Base-by-base conservation (phyloP, 2,329 filamentous ascomycete species). In the Colletotrichum camelliae region DNA sequence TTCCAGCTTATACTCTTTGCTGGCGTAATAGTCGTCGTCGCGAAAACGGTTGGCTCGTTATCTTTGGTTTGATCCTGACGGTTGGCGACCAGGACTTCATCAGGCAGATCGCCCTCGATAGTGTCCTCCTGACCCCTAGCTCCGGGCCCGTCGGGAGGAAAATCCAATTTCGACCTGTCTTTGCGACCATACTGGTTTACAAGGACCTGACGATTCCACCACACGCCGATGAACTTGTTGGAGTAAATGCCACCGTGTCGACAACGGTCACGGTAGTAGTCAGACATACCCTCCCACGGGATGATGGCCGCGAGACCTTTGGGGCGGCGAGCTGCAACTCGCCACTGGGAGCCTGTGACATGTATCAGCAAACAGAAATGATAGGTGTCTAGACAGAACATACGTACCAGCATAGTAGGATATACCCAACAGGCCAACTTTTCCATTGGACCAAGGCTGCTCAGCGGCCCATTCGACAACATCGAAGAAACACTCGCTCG, bases 201-300 rank as follows among this genome's bases (percentile, higher is more conserved):
- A 9, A 93, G 84, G 8, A 94, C 91, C 80, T 94, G 92, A 0
- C 91, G 87, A 79, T 93, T 88, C 92, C 92, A 94, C 92, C 92
- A 94, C 79, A 93, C 91, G 15, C 84, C 80, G 78, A 93, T 93
- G 78, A 92, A 92, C 0, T 80, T 81, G 77, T 92, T 89, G 0
- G 90, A 90, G 3, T 92, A 80, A 61, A 93, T 93, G 0, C 91
- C 91, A 1, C 91, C 91, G 73, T 93, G 91, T 0, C 91, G 86
- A 77, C 89, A 91, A 1, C 90, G 84, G 76, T 93, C 91, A 1
- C 88, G 82, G 79, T 90, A 91, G 77, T 88, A 89, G 75, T 90
- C 89, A 0, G 87, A 87, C 86, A 89, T 89, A 31, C 89, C 89
- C 80, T 90, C 89, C 88, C 83, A 89, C 0, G 88, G 88, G 0